Evolutionary conservation across 805 yeast species (phyloP), one percentile per base, ranked within the genome.

Genomic region (Pichia pseudocactophila): DNA sequence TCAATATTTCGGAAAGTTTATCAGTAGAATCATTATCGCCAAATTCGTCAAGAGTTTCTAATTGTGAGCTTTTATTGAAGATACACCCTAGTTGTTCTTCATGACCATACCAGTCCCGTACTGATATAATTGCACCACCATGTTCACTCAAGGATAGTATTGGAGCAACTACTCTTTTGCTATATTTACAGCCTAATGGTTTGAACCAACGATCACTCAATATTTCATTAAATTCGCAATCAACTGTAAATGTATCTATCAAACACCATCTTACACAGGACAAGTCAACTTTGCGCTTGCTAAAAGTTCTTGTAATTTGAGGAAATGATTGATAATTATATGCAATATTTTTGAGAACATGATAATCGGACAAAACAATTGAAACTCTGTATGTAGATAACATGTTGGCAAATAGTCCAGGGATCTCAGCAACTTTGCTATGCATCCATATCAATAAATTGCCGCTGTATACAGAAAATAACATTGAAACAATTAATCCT

Each of bases 321-420:
- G 99, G 98, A 42, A 82, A 79, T 12, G 85, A 81, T 58, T 92
- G 95, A 60, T 92, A 92, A 61, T 92, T 92, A 54, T 85, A 89
- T 1, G 88, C 88, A 15, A 88, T 96, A 41, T 88, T 80, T 57
- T 92, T 92, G 50, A 92, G 65, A 13, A 90, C 89, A 37, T 92
- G 69, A 55, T 89, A 89, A 57, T 92, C 97, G 2, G 94, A 82
- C 36, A 92, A 66, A 26, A 90, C 55, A 17, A 89, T 71, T 2
- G 89, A 76, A 2, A 86, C 92, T 38, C 78, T 70, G 54, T 73
- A 78, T 44, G 73, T 72, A 18, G 92, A 78, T 20, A 88, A 75
- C 25, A 85, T 68, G 51, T 85, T 75, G 22, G 97, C 97, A 52
- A 85, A 87, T 8, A 87, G 68, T 1, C 98, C 97, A 9, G 94